Base-by-base conservation (phyloP, 305 asterid genomes). In the Fraxinus floribunda region DNA sequence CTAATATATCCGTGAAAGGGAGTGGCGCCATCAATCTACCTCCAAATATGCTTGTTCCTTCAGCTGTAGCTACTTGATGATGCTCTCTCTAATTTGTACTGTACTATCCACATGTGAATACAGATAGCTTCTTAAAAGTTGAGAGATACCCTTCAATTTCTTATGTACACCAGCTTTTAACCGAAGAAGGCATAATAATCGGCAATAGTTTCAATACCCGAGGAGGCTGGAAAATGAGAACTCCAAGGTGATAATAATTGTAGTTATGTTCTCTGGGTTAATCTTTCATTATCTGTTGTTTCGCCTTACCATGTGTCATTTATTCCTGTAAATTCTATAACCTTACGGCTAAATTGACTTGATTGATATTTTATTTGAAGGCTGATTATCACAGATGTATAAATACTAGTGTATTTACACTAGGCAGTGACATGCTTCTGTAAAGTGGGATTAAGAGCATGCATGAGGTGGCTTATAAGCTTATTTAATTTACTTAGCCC, bases 1-100 rank as follows among this genome's bases (percentile, higher is more conserved):
- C 73, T n/a, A 80, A 79, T 76, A 20, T 79, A 38, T 79, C 77
- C 16, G 29, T 68, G 64, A 79, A 79, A 79, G 82, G 82, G 35
- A 68, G 68, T 41, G 82, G 82, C n/a, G 60, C 60, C 57, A 15
- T 46, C 20, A 49, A 49, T 49, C 60, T 13, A 15, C 60, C 60
- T 13, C 60, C 18, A 49, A 49, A 49, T 3, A 49, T 49, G 60
- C 60, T 49, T 5, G 7, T 15, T 49, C 60, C 60, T 49, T 49
- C 18, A 13, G 18, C 60, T 15, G 7, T 49, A 49, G 60, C 60
- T 49, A 49, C 60, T 49, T 49, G 20, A 49, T 49, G 60, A 15
- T 4, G 7, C 60, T 49, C 60, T 46, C n/a, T 49, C 60, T 15
- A 49, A 13, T 49, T 3, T 49, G 1, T 49, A 15, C 60, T 49